Evolutionary conservation across 2,329 filamentous ascomycete species (phyloP).

Genomic region (Cordyceps militaris): DNA sequence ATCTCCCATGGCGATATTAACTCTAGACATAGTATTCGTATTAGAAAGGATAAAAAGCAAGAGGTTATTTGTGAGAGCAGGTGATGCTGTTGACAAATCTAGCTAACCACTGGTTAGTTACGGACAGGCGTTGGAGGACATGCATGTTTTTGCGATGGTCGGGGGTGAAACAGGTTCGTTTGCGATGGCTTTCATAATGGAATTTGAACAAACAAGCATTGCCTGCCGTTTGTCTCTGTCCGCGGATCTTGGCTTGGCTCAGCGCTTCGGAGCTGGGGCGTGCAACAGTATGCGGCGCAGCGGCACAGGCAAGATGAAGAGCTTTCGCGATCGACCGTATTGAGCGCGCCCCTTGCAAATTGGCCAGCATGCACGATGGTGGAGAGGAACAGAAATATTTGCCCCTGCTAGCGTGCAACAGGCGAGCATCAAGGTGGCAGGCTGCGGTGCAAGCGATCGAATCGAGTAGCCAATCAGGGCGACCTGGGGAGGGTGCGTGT

Average conservation of each 20-base stretch:
- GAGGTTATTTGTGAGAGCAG: too few species aligned
- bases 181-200: background rate
- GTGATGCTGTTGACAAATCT: too few species aligned
- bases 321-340: slow-evolving; percentile 1
- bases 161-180: background rate
- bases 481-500: background rate
- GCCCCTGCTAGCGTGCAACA: slow-evolving; percentile 1
- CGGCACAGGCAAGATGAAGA: background rate
- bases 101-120: too few species aligned
- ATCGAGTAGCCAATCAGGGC: background rate
- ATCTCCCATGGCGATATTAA: too few species aligned
- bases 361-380: background rate
- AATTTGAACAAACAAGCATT: background rate
- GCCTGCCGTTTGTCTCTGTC: background rate
- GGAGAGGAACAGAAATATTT: slow-evolving; percentile 2
- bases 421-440: slow-evolving; percentile 3
- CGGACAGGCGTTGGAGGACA: too few species aligned
- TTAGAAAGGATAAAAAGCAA: too few species aligned
- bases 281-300: background rate
- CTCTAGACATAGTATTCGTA: too few species aligned
- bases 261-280: background rate
- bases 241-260: background rate
- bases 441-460: slow-evolving; percentile 6
- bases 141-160: background rate
- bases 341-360: background rate